Evolutionary conservation across 176 grass and related monocot genomes (phyloP), one percentile per base, ranked within the genome.

Genomic region (Rhipidocladum racemiflorum): DNA sequence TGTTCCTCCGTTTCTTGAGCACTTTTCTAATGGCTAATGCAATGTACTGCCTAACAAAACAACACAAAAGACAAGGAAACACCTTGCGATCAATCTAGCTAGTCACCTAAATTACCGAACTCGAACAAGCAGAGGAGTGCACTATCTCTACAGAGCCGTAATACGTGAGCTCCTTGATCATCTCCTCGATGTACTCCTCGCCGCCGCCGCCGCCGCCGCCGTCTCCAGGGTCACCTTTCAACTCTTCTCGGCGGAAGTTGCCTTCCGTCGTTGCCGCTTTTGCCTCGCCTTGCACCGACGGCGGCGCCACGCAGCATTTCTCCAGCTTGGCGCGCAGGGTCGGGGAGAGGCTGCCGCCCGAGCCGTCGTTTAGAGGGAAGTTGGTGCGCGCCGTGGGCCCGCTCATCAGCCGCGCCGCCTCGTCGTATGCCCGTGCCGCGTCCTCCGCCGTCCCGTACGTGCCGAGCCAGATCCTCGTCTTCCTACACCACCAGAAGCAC

Each of bases 391-490:
- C 95, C 44, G 39, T 42, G 3, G 90, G 57, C 3, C 88, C 92
- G 70, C 95, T 89, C 81, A 97, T 92, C 24, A 97, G 81, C 30
- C 92, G 18, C 63, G 94, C 94, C 23, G 94, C 94, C 88, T 97
- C 94, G 35, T 97, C 94, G 68, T 97, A 97, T 14, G 94, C 94
- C 75, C 90, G 48, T 30, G 94, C 94, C 29, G 94, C 94, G 53
- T 94, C 92, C 76, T 94, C 94, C 43, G 94, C 94, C 12, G 92
- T 94, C 51, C 78, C 92, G 63, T 85, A 97, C 8, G 94, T 97
- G 39, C 94, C 94, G 23, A 97, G 80, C 94, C 94, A 97, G 81
- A 97, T 92, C 85, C 94, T 94, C 67, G 95, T 92, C 88, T 97
- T 97, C 82, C 94, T 97, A 74, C 70, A 87, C 57, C 12, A 32